Base-by-base conservation (phyloP, 495 filamentous ascomycete species). In the Penicillium roqueforti region DNA sequence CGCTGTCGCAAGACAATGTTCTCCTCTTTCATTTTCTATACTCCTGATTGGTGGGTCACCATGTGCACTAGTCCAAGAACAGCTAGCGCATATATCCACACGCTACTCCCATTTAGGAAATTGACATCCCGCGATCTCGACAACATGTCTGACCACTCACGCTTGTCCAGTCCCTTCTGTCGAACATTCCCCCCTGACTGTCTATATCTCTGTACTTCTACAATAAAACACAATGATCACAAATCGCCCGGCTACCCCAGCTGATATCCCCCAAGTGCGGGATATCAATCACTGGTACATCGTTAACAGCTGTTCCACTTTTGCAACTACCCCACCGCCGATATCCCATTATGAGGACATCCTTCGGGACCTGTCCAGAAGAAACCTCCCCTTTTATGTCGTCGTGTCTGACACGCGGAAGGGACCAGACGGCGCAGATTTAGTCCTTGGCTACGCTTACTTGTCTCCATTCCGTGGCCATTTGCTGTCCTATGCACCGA, bases 251-350 rank as follows among this genome's bases (percentile, higher is more conserved):
- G 62, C 61, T 13, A 60, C 42, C 4, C 20, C 52, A 8, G 37
- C 45, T 9, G 61, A 69, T 44, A 50, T 72, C 11, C 54, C 60
- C 8, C 62, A 68, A 36, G 52, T 71, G 47, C 54, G 47, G 1
- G 53, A 47, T 23, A 70, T 72, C 53, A 64, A 68, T 54, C 60
- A 51, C 18, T 55, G 67, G 38, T 66, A 72, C 47, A 57, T 72
- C 31, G 46, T 49, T 23, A 47, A 74, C 51, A 71, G 59, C 2
- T 54, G 60, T 8, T 45, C 59, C 18, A 67, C 66, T n/a, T 66
- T 70, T 23, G 55, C 57, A 38, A 57, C 51, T 56, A 49, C 51
- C 37, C 53, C 61, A 4, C 65, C 56, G 25, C 50, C 62, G 9
- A 22, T 56, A 13, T 40, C 45, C 3, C 53, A 67, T 23, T 62